Evolutionary conservation across 352 stramenopile species (phyloP), one percentile per base, ranked within the genome.

Genomic region (Phytophthora meadii): DNA sequence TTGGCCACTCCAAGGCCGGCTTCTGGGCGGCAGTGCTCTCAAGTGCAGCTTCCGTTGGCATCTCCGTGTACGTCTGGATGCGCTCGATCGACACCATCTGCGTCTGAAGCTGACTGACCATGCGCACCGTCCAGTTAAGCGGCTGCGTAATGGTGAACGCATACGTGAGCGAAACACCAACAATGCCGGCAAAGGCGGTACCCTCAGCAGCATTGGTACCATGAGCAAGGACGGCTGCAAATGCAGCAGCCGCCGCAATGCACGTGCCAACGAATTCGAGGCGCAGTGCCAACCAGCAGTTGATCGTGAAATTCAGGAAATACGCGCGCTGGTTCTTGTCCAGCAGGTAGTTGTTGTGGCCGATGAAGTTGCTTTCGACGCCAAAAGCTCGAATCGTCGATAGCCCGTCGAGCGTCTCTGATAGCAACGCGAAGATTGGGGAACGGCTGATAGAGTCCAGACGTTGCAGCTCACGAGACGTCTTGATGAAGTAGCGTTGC

Each of bases 371-470:
- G n/a, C n/a, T n/a, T n/a, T n/a, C n/a, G n/a, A n/a, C n/a, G n/a
- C n/a, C 55, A 17, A 56, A 64, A 2, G 87, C 77, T 37, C 96
- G 88, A n/a, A 99, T 98, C 0, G 91, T 98, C 3, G 87, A 65
- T 11, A 99, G 80, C 7, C 97, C 97, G 40, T 86, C 87, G 5
- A 99, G 72, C 4, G 84, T 98, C 76, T 99, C 95, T 5, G 81
- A 83, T 28, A 99, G 81, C 34, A 98, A 74, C 7, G 87, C 86
- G 76, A 98, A 98, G 37, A 99, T 88, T 2, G 97, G 97, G 15
- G 89, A 83, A 10, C 73, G 72, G 3, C 76, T 84, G 51, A 98
- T 74, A 11, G 88, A 89, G 61, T 99, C 97, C 14, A 99, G 81
- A 5, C 97, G 87, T 79, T 99, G 98, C 14, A 99, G 64, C 62